Evolutionary conservation across 1,284 basidiomycete species (phyloP), one percentile per base, ranked within the genome.

Genomic region (Moesziomyces aphidis): DNA sequence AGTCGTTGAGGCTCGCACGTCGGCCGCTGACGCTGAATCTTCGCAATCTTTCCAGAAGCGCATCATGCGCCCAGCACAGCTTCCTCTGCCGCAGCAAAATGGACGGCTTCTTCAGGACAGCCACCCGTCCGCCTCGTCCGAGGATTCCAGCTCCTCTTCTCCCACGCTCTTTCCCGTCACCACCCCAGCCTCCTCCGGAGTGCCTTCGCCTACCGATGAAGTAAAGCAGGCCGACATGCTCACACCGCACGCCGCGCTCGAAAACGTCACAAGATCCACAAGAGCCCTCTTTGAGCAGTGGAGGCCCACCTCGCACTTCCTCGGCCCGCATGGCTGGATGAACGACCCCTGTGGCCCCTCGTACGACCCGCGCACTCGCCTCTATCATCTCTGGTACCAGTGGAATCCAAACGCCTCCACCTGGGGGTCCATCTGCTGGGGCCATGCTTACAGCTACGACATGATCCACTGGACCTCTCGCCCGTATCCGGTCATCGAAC

Each of bases 371-470:
- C 60, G 61, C 42, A 70, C 76, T 0, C 60, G 66, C 11, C 59
- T 73, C 39, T 77, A 72, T 45, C 78, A 79, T 36, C 61, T 79
- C 22, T 76, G 75, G 61, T 79, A 76, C 39, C 61, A 79, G 36
- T 79, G 75, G 69, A 79, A 79, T 23, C 78, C 78, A 1, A 49
- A 62, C 19, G 70, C 64, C 7, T 73, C 76, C 3, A 75, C 67
- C 0, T 79, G 78, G 78, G 78, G 78, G 44, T 74, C 67, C 63
- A 78, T 79, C 61, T 61, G 58, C 52, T 79, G 78, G 78, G 69
- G 73, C 3, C 78, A 78, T 28, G 73, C 70, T 7, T 66, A 55
- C 47, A 76, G 76, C 46, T 22, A n/a, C 17, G 69, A 77, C 39
- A 59, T 79, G 55, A 59, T 77, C 21, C 73, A 68, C 50, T 79